A percentile compares a stretch with the other conserved stretches of the same genome.
Evolutionary conservation across 2,329 filamentous ascomycete genomes (phyloP).

Genomic region (Anthostomella pinea): DNA sequence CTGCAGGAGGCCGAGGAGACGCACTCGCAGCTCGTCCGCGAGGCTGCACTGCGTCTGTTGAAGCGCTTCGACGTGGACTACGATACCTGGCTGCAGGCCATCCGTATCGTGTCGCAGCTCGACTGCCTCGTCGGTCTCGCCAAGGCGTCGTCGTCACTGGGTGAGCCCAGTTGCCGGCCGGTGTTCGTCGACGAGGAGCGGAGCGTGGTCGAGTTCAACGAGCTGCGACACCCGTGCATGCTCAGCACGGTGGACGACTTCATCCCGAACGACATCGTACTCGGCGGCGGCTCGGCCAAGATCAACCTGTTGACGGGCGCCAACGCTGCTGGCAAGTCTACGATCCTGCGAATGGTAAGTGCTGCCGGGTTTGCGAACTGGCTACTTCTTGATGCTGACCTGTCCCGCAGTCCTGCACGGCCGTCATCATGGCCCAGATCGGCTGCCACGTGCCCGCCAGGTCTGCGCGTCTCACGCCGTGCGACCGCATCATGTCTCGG

Average conservation of each 20-base stretch:
- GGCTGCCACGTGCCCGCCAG: constrained; percentile 87
- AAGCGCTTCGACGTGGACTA: constrained; percentile 87
- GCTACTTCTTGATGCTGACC: constrained; percentile 22
- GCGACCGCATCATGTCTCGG: constrained; percentile 98
- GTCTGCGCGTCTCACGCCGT: constrained; percentile 79
- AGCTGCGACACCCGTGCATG: constrained; percentile 94
- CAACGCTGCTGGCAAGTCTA: constrained; percentile 97
- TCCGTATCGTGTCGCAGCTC: constrained; percentile 85
- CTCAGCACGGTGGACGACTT: constrained; percentile 86
- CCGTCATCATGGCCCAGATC: constrained; percentile 96
- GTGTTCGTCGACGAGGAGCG: constrained; percentile 82
- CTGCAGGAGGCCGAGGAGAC: constrained; percentile 93
- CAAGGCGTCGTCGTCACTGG: constrained; percentile 79
- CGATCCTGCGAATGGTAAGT: constrained; percentile 85
- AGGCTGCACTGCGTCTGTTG: constrained; percentile 80
- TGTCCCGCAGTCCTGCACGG: constrained; percentile 75
- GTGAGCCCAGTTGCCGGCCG: constrained; percentile 84
- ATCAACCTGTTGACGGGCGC: constrained; percentile 92
- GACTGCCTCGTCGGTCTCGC: constrained; percentile 94
- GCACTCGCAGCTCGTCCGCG: constrained; percentile 85
- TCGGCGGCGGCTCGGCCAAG: constrained; percentile 78
- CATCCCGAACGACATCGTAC: constrained; percentile 88
- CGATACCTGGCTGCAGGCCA: constrained; percentile 79
- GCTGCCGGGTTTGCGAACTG: neutral
- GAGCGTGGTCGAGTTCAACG: constrained; percentile 85